A percentile compares a stretch with the other conserved stretches of the same genome.
These are phyloP conservation scores for Crithidia acanthocephali DNA, from an alignment of 208 protist species.

Conservation along the genomic window DNA sequence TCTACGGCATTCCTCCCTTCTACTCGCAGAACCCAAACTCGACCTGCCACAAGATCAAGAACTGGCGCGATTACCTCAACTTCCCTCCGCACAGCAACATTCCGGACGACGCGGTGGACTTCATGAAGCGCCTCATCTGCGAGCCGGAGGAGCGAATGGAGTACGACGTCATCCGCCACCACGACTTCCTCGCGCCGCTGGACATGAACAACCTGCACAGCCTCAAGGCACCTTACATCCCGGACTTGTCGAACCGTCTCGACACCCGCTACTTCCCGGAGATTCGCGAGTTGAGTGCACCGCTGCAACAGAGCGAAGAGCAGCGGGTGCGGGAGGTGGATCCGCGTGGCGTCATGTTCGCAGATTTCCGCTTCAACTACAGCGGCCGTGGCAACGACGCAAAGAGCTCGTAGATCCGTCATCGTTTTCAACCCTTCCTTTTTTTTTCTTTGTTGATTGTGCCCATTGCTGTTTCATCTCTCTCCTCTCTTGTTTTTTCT, in stretches of 20 bases:
- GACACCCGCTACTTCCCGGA: conserved; percentile 92
- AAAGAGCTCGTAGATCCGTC: conserved; percentile 8
- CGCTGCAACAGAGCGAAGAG: conserved; percentile 49
- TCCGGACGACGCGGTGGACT: conserved; percentile 86
- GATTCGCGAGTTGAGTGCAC: conserved; percentile 57
- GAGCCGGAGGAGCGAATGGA: conserved; percentile 82
- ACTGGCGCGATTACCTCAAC: conserved; percentile 91
- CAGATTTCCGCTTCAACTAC: conserved; percentile 86
- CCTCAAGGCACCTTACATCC: conserved; percentile 67
- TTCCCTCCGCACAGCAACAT: conserved; percentile 88
- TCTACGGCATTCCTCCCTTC: conserved; percentile 97
- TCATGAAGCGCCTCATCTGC: conserved; percentile 93
- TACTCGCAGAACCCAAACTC: conserved; percentile 91
- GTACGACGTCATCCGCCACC: conserved; percentile 74
- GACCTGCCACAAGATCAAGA: conserved; percentile 95
- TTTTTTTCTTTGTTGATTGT: background rate
- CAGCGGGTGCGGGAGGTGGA: conserved; percentile 74
- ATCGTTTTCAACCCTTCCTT: background rate
- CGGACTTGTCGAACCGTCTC: conserved; percentile 67
- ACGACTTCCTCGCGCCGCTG: conserved; percentile 83
- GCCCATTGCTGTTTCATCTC: background rate
- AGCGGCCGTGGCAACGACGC: conserved; percentile 24
- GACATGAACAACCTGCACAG: conserved; percentile 73
- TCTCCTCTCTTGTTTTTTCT: background rate
- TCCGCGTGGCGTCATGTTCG: conserved; percentile 87